Base-by-base conservation (phyloP, 148 eudicot species). In the Limonium bicolor region DNA sequence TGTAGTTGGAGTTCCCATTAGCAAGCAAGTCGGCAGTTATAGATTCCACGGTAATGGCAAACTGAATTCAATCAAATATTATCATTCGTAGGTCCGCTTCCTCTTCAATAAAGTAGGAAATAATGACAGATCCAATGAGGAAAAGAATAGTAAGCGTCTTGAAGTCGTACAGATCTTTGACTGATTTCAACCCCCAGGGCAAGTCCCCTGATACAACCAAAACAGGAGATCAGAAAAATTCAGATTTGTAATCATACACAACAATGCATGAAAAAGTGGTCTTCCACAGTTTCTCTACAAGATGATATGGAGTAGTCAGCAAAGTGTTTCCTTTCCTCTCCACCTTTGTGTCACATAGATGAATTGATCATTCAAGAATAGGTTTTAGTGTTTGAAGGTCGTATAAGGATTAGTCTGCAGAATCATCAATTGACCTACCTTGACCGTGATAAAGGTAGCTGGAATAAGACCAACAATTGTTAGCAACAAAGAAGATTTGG, bases 161-260 rank as follows among this genome's bases (percentile, higher is more conserved):
- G 15, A 84, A 75, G 71, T 90, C 99, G 33, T 90, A 90, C 11
- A 90, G 71, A 71, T 90, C 99, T 77, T 90, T 90, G 25, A 90
- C 80, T 1, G 99, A 90, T 63, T 90, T 84, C 55, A 90, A 74
- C 39, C 84, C 99, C 99, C n/a, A 90, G 93, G 46, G 99, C 85
- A 62, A 90, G 87, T 33, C 99, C 99, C 99, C 99, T 90, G 78
- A 37, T 22, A 21, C 7, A 36, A 26, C 38, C 38, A n/a, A n/a
- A 3, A 13, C 13, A 20, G 13, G 13, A 11, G 23, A 41, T 2
- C 43, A 20, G 20, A 43, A 40, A 40, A n/a, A n/a, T n/a, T n/a
- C n/a, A n/a, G n/a, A n/a, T n/a, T n/a, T n/a, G n/a, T n/a, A n/a
- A n/a, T n/a, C n/a, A n/a, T n/a, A n/a, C 10, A 4, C 26, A 11